Base-by-base conservation (phyloP, 495 filamentous ascomycete genomes). In the Tuber brumale region DNA sequence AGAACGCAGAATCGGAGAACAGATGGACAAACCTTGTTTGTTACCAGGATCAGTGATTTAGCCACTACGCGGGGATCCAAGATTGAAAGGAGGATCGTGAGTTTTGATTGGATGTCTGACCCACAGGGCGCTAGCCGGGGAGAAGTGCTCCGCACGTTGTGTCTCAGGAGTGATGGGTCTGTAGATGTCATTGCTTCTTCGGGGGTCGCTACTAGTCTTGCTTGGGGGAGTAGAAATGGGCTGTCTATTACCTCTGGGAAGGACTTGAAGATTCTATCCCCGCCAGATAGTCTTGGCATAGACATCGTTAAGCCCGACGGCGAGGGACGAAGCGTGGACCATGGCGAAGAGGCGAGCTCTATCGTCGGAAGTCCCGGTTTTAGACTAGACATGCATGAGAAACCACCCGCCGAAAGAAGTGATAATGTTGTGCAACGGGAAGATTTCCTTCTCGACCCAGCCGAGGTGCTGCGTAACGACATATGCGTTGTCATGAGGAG, bases 41-140 rank as follows among this genome's bases (percentile, higher is more conserved):
- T 83, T 27, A 79, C 72, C 1, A 70, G 79, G 21, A 77, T 81
- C 46, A 83, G 71, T 45, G 81, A 83, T 44, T 70, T 79, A 41
- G 39, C 78, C 10, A 51, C 78, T 2, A 46, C 37, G 81, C 84
- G 44, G 82, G 78, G 44, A 83, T 86, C 45, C 79, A 87, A 81
- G 85, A 90, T 84, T 69, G 85, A 88, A 16, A 87, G 91, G 66
- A 88, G 91, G 23, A 89, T 97, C 44, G 91, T 95, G 0, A 92
- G 92, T 2, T 97, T 97, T 83, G 94, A 97, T 81, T 97, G 93
- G 86, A 86, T 96, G 73, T 92, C 85, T 81, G 82, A 88, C 86
- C 84, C 90, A 31, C 48, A 27, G 14, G n/a, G 51, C 4, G 27
- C 75, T 18, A 51, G 70, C 39, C 51, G 48, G 7, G 70, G 70